phyloP scores from a whole-genome alignment of 2,329 filamentous ascomycete genomes.

The Dothistroma pini region DNA sequence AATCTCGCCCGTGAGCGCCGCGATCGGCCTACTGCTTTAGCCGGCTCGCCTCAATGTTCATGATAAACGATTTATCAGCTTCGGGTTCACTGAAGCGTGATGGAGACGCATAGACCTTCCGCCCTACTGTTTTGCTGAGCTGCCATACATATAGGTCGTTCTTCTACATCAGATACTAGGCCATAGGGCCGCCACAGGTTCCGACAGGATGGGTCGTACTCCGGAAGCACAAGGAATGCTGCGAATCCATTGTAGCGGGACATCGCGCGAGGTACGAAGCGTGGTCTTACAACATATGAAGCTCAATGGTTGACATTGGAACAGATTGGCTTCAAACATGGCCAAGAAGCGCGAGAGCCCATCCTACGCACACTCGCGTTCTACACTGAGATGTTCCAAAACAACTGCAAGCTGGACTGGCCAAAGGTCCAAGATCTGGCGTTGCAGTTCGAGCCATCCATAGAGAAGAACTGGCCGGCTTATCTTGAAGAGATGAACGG shows the following conservation, averaged over 20 bases:
- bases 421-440: conserved; percentile 45
- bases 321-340: conserved; percentile 51
- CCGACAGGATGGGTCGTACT: neutral
- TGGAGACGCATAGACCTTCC: neutral
- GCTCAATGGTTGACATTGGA: neutral
- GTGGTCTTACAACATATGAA: no score
- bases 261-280: conserved; percentile 2
- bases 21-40: neutral
- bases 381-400: conserved; percentile 47
- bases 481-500: conserved; percentile 44
- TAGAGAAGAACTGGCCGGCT: conserved; percentile 42
- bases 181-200: neutral
- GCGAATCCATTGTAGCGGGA: conserved; percentile 10
- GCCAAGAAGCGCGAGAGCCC: conserved; percentile 38
- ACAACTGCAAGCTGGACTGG: conserved; percentile 49
- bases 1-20: neutral
- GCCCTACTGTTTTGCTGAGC: neutral
- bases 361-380: conserved; percentile 45
- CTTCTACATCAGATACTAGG: neutral
- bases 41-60: neutral
- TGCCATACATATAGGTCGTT: neutral
- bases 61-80: neutral
- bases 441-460: conserved; percentile 45
- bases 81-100: neutral
- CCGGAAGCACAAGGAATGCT: conserved; percentile 1